Base-by-base conservation (phyloP, 345 rosid genomes). In the Rhizophora mangle region DNA sequence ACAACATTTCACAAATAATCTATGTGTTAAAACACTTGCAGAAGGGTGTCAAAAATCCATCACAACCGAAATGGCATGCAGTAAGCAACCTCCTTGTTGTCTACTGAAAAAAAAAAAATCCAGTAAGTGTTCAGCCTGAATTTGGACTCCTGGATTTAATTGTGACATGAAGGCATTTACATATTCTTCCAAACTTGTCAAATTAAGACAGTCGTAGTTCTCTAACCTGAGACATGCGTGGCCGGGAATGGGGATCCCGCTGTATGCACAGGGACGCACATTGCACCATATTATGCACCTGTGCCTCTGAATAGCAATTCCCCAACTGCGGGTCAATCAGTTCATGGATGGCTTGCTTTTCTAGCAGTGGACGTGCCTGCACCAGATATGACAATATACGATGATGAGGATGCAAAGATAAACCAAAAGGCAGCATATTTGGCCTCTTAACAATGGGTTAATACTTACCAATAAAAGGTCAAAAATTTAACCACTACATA, bases 171-270 rank as follows among this genome's bases (percentile, higher is more conserved):
- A 26, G 27, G 22, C 29, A 8, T 54, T 22, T 54, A 54, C 59
- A 8, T 7, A 11, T 54, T 31, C 10, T 27, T 32, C 20, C 20
- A 39, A 68, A 39, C 37, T 39, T 55, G 6, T 52, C 9, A 46
- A 46, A 31, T 10, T 59, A 60, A 5, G 22, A 32, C 10, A 18
- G 6, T 8, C 60, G 5, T 31, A 20, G 19, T 61, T 34, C 11
- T 63, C 68, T 61, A 1, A 76, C 80, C 80, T 76, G 76, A 67
- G 80, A 71, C 64, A 76, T 71, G 22, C 80, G 72, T 6, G 80
- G 80, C 72, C 80, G 71, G 36, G 36, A 32, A 51, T 67, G 68
- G 67, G 76, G 69, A 57, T 76, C 80, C 15, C 69, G 72, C 20
- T 19, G 56, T 27, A 76, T 62, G 76, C 76, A 76, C 51, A 63